Evolutionary conservation across 2,329 filamentous ascomycete genomes (phyloP).

Genomic region (Pseudogymnoascus sp.): DNA sequence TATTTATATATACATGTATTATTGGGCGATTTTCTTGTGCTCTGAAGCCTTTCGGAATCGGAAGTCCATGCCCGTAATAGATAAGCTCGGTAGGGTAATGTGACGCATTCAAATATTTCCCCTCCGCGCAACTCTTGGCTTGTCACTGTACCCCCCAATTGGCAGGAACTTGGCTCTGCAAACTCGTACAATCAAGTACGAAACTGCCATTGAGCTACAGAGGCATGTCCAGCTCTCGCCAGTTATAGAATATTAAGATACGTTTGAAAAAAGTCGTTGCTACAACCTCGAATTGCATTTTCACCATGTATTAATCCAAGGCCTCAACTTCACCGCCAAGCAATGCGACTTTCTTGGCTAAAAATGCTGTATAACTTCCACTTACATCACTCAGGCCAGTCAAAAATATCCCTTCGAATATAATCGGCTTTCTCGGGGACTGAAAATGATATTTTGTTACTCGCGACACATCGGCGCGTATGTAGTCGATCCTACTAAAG

Average conservation of each 20-base stretch:
- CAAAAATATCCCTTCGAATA: neutral
- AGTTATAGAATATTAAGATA: neutral
- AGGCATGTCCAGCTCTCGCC: neutral
- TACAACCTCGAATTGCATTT: neutral
- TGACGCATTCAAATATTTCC: constrained; percentile 10
- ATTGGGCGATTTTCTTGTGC: neutral
- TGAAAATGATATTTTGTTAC: neutral
- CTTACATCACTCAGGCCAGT: neutral
- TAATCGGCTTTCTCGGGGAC: neutral
- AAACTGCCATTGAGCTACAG: neutral
- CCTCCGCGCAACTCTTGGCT: constrained; percentile 4
- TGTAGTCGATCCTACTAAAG: neutral
- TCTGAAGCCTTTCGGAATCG: constrained; percentile 6
- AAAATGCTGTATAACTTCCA: neutral
- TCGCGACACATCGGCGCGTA: neutral
- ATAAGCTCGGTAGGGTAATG: constrained; percentile 9
- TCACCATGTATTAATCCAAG: neutral
- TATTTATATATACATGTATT: constrained; percentile 7
- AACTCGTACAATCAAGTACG: neutral
- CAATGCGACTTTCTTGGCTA: neutral
- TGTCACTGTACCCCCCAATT: constrained; percentile 4
- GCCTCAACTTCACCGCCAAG: neutral
- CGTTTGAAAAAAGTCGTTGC: neutral
- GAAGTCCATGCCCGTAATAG: constrained; percentile 7
- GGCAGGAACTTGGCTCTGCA: neutral